Evolutionary conservation across 495 filamentous ascomycete genomes (phyloP), one percentile per base, ranked within the genome.

Genomic region (Pseudevernia furfuracea): DNA sequence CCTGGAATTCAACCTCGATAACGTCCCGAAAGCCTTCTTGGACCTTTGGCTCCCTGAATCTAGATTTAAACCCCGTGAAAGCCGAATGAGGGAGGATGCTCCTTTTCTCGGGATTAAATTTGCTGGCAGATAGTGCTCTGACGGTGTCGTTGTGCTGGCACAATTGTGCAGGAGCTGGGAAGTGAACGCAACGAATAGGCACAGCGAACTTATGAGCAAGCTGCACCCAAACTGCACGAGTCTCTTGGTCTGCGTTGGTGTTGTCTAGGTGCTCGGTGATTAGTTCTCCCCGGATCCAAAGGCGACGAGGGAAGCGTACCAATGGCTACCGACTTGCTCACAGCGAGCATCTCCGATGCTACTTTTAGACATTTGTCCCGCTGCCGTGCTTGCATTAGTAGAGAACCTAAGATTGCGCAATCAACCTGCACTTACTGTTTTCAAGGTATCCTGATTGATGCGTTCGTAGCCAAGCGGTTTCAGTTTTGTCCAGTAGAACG

Each of bases 121-220:
- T 58, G 60, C 62, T 46, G 58, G 58, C 52, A 70, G 90, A 91
- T 59, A 93, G 76, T 0, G 90, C 85, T 68, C 94, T 82, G 38
- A 95, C 91, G 1, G 85, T 85, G 71, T 94, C 89, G 71, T 98
- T 97, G 74, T 98, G 94, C 72, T 89, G 83, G 75, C 92, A 96
- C 7, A 97, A 68, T 44, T 82, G 81, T 14, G 84, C 70, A 2
- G 84, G 75, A 21, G 90, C 84, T 57, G 87, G 89, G 75, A 98
- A 96, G 69, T 89, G 87, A 7, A 97, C 75, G 70, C 93, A 95
- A 36, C 95, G 88, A 63, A 96, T 89, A 0, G 89, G 89, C 4
- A 93, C 79, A 1, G 82, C 75, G 58, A 87, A 74, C 60, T 88
- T 87, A 59, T 77, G 81, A 21, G 91, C 91, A 28, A 97, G 76